A percentile compares a stretch with the other conserved stretches of the same genome.
These are phyloP conservation scores for Aspergillus oerlinghausenensis DNA, from an alignment of 2,329 filamentous ascomycete genomes.

Conservation along the genomic window DNA sequence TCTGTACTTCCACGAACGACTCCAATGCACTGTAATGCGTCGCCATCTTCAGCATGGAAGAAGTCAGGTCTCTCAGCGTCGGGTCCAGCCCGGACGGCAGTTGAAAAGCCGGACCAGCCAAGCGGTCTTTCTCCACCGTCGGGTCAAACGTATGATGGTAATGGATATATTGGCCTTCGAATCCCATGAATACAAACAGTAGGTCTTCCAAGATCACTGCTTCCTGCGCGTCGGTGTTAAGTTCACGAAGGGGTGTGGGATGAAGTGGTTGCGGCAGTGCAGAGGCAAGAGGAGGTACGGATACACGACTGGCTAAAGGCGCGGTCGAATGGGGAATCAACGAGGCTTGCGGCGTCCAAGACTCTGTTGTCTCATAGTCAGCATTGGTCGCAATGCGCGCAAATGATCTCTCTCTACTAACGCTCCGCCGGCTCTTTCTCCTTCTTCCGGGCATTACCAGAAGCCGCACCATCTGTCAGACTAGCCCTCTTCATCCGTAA, in stretches of 20 bases:
- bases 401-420: constrained; percentile 16
- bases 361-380: constrained; percentile 26
- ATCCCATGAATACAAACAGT: constrained; percentile 95
- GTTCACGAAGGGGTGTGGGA: constrained; percentile 61
- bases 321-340: constrained; percentile 65
- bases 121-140: constrained; percentile 74
- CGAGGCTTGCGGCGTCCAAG: constrained; percentile 77
- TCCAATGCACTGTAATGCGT: constrained; percentile 90
- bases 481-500: constrained; percentile 25
- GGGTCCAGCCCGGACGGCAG: constrained; percentile 82
- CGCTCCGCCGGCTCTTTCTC: constrained; percentile 31
- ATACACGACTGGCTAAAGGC: constrained; percentile 67
- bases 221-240: constrained; percentile 80
- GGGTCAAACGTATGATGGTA: constrained; percentile 81
- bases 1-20: constrained; percentile 90
- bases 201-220: constrained; percentile 83
- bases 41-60: constrained; percentile 88
- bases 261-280: constrained; percentile 66
- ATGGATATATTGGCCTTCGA: constrained; percentile 94
- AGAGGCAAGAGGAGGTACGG: constrained; percentile 57
- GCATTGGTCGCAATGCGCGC: constrained; percentile 4
- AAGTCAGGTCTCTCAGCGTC: constrained; percentile 80
- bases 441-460: constrained; percentile 21
- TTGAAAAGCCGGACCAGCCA: constrained; percentile 76
- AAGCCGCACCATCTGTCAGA: constrained; percentile 21